A percentile compares a stretch with the other conserved stretches of the same genome.
phyloP scores from a whole-genome alignment of 306 rosid genomes.

The Glycine soja region DNA sequence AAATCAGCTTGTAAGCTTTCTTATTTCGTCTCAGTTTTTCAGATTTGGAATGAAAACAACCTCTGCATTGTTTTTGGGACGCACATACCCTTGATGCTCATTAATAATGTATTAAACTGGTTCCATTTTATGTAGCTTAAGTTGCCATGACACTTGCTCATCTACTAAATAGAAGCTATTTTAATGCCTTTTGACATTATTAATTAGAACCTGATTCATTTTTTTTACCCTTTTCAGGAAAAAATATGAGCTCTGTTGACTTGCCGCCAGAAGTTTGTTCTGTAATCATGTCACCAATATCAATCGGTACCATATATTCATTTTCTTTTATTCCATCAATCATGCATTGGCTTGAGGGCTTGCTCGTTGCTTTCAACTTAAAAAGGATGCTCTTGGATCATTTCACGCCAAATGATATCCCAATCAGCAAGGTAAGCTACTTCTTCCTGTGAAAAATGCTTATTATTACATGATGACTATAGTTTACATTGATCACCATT shows the following conservation, averaged over 20 bases:
- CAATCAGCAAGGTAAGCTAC: conserved; percentile 58
- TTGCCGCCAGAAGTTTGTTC: conserved; percentile 79
- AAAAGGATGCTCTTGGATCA: conserved; percentile 62
- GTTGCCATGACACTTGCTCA: background rate
- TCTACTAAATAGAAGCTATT: background rate
- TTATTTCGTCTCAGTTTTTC: too few species aligned
- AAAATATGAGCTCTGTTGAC: conserved; percentile 44
- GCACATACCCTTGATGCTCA: background rate
- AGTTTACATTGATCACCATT: too few species aligned
- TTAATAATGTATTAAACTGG: background rate
- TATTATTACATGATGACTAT: background rate
- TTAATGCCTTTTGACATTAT: background rate
- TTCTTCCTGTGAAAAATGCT: conserved; percentile 30
- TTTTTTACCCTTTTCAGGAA: conserved; percentile 48
- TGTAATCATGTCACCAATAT: conserved; percentile 72
- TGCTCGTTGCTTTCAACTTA: conserved; percentile 68
- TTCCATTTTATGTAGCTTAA: conserved; percentile 1
- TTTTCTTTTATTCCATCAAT: conserved; percentile 73
- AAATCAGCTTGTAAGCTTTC: too few species aligned
- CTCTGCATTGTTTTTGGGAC: background rate
- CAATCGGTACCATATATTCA: conserved; percentile 55
- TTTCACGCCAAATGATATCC: conserved; percentile 61
- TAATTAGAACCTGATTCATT: background rate
- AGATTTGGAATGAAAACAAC: background rate
- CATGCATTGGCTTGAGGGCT: conserved; percentile 69